These are phyloP conservation scores for Xylariaceae sp. DNA, from an alignment of 2,329 filamentous ascomycete species.

Conservation along the genomic window DNA sequence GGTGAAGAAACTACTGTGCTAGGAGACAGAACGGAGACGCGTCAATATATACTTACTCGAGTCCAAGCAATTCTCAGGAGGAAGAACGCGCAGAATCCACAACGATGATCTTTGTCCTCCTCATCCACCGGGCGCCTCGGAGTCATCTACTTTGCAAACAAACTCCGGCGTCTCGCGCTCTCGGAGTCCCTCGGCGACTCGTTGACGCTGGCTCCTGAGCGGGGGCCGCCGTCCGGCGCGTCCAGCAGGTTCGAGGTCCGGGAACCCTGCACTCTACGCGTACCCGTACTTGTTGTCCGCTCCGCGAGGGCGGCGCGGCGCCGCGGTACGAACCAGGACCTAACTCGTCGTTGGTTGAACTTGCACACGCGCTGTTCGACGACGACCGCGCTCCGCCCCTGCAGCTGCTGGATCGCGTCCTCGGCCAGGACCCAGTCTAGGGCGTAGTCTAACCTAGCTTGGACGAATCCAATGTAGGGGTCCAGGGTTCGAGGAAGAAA, in stretches of 20 bases:
- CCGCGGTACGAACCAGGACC: too few relatives aligned
- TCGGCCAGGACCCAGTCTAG: slow-evolving; percentile 34
- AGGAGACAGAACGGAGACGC: background rate
- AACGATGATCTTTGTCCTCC: slow-evolving; percentile 2
- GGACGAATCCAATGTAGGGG: too few relatives aligned
- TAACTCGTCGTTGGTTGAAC: slow-evolving; percentile 28
- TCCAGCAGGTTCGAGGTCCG: slow-evolving; percentile 6
- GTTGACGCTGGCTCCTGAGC: slow-evolving; percentile 8
- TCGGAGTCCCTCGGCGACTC: slow-evolving; percentile 1
- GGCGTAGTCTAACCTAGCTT: too few relatives aligned
- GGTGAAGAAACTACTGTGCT: background rate
- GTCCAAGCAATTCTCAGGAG: slow-evolving; percentile 7
- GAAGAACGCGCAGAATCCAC: slow-evolving; percentile 8
- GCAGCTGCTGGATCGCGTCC: slow-evolving; percentile 30
- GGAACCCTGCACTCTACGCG: slow-evolving; percentile 15
- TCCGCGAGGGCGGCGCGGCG: slow-evolving; percentile 27
- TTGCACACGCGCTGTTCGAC: slow-evolving; percentile 37
- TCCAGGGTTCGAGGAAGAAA: too few relatives aligned
- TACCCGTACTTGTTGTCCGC: slow-evolving; percentile 14
- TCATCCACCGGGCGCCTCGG: slow-evolving; percentile 3
- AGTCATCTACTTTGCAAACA: slow-evolving; percentile 12
- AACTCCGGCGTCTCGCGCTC: background rate
- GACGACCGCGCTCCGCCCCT: slow-evolving; percentile 32
- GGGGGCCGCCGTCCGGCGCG: slow-evolving; percentile 3
- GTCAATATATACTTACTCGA: slow-evolving; percentile 2